Conservation (phyloP, 2,329 filamentous ascomycete genomes). For the Akanthomyces lecanii region DNA sequence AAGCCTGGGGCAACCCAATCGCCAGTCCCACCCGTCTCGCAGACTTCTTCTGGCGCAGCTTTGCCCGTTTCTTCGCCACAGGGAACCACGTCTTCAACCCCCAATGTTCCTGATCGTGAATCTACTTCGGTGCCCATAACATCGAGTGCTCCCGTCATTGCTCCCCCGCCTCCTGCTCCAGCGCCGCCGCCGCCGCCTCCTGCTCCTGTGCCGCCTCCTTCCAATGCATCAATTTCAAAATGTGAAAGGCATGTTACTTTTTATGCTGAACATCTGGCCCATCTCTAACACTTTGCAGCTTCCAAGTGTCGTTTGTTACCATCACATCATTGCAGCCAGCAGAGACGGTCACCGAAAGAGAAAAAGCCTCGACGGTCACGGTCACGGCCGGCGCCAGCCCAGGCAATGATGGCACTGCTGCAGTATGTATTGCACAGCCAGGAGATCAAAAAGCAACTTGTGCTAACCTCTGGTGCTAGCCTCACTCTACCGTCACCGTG, state of each 20-base stretch:
- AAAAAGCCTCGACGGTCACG: neutral
- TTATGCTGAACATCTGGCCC: neutral
- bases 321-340: neutral
- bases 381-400: neutral
- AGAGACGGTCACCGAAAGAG: neutral
- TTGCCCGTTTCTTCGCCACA: neutral
- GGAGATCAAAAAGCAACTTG: neutral
- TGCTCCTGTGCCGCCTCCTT: neutral
- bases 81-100: neutral
- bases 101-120: neutral
- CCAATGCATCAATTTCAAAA: neutral
- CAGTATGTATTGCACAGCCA: neutral
- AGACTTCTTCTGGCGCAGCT: neutral
- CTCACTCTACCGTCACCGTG: neutral
- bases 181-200: neutral
- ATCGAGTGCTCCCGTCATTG: neutral
- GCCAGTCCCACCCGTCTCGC: neutral
- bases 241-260: neutral
- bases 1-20: neutral
- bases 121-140: neutral
- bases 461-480: neutral
- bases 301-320: conserved; percentile 6
- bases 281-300: neutral
- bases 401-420: neutral
- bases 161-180: neutral